phyloP scores from a whole-genome alignment of 441 rosid genomes.

The Euphorbia celastroides region DNA sequence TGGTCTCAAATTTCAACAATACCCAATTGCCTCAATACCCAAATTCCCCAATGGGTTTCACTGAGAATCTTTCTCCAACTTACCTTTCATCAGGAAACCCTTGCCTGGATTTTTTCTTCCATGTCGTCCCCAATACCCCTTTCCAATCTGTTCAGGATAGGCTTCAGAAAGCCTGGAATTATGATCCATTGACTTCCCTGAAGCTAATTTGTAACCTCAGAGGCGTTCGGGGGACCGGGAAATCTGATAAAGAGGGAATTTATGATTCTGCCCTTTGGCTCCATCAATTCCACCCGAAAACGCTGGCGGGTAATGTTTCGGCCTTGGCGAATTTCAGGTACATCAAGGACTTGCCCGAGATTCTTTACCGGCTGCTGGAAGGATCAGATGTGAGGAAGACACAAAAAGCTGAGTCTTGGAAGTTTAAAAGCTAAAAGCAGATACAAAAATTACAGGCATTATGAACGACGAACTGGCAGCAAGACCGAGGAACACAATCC shows the following conservation, averaged over 20 bases:
- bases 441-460: too few relatives aligned
- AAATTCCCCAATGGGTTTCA: constrained; percentile 14
- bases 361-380: constrained; percentile 17
- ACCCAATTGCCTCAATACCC: not conserved
- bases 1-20: constrained; percentile 38
- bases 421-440: too few relatives aligned
- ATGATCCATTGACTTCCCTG: constrained; percentile 24
- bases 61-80: too few relatives aligned
- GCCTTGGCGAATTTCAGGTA: constrained; percentile 19
- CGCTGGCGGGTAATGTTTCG: constrained; percentile 21
- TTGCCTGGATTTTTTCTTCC: constrained; percentile 29
- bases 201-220: too few relatives aligned
- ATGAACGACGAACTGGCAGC: too few relatives aligned
- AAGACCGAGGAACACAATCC: too few relatives aligned
- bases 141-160: not conserved
- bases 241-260: too few relatives aligned
- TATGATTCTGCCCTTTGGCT: too few relatives aligned
- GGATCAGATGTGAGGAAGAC: constrained; percentile 18
- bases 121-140: constrained; percentile 22
- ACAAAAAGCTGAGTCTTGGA: constrained; percentile 9
- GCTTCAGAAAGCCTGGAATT: constrained; percentile 15
- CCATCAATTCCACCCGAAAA: constrained; percentile 25
- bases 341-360: constrained; percentile 26
- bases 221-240: too few relatives aligned
- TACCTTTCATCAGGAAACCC: too few relatives aligned